Conservation (phyloP, 805 yeast genomes). For the Yarrowia deformans region DNA sequence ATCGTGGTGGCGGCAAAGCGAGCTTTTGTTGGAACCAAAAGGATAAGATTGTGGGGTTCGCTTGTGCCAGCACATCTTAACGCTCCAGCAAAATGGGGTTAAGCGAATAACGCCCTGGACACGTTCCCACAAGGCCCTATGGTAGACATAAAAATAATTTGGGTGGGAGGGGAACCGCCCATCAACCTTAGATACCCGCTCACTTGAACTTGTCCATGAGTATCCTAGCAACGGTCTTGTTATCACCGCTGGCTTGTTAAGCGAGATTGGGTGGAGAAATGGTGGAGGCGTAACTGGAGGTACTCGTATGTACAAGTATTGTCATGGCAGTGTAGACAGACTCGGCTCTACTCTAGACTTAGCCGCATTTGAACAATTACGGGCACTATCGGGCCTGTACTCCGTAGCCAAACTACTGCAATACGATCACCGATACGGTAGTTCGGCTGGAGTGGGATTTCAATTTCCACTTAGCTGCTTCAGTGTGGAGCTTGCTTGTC, state of each 20-base stretch:
- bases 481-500: too few species aligned
- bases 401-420: too few species aligned
- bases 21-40: neutral
- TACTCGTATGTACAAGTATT: too few species aligned
- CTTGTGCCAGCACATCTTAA: neutral
- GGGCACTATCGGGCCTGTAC: too few species aligned
- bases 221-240: neutral
- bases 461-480: too few species aligned
- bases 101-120: neutral
- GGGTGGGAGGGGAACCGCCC: neutral
- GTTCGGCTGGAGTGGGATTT: too few species aligned
- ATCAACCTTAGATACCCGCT: neutral
- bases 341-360: too few species aligned
- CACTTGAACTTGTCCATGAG: neutral
- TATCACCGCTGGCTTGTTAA: neutral
- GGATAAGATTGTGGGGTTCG: conserved; percentile 23
- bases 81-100: conserved; percentile 4
- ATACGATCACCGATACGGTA: too few species aligned
- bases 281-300: too few species aligned
- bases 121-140: neutral
- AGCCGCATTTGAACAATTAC: too few species aligned
- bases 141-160: neutral
- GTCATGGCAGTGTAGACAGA: too few species aligned
- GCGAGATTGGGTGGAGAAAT: neutral
- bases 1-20: neutral